These are phyloP conservation scores for Solanum lycopersicoides DNA, from an alignment of 257 asterid species.

Conservation along the genomic window DNA sequence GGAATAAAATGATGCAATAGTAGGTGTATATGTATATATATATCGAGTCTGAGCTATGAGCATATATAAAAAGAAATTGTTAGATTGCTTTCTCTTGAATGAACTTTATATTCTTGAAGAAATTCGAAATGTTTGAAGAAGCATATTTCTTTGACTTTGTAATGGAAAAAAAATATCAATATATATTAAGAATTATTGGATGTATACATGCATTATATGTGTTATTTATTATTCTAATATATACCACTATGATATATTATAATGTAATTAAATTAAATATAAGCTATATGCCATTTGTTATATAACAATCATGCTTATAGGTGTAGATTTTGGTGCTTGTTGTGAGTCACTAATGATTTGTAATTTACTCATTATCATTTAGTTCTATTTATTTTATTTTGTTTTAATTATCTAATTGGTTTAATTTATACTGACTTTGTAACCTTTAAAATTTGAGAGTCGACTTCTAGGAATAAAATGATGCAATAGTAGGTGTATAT, in stretches of 20 bases:
- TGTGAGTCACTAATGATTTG: not conserved
- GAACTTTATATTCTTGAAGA: not conserved
- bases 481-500: not conserved
- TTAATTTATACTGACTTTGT: not conserved
- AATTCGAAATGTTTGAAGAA: not conserved
- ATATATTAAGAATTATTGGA: not conserved
- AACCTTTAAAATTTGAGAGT: not conserved
- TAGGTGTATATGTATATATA: too few species aligned
- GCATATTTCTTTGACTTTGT: not conserved
- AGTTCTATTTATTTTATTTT: not conserved
- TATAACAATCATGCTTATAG: not conserved
- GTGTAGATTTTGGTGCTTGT: not conserved
- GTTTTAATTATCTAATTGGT: not conserved
- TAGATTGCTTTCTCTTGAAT: not conserved
- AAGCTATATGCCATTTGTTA: not conserved
- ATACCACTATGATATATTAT: not conserved
- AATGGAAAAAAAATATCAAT: not conserved
- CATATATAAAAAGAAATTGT: too few species aligned
- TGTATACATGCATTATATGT: not conserved
- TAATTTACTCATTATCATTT: not conserved
- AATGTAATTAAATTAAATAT: not conserved
- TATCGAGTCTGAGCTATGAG: not conserved
- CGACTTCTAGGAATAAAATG: not conserved
- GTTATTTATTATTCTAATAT: not conserved
- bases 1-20: not conserved